Conservation (phyloP, 345 rosid species). For the Raphanus sativus region DNA sequence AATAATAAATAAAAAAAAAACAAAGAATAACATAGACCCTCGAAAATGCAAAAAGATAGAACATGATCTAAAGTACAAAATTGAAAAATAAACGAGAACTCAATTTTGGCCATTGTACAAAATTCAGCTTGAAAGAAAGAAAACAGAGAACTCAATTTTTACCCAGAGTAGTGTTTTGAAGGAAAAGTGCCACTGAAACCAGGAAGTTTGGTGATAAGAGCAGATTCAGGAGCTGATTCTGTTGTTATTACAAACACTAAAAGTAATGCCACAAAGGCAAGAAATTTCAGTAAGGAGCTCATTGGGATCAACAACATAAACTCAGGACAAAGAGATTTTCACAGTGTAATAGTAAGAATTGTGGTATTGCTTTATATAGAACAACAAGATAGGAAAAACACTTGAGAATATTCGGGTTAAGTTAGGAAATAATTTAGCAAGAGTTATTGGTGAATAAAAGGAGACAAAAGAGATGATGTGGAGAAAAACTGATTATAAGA, state of each 20-base stretch:
- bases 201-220: constrained; percentile 65
- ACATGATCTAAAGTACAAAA: not conserved
- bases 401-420: not conserved
- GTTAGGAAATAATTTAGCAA: constrained; percentile 11
- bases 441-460: constrained; percentile 16
- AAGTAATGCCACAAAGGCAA: constrained; percentile 18
- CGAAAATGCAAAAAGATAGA: not conserved
- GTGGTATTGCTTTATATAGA: constrained; percentile 11
- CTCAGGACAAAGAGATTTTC: not conserved
- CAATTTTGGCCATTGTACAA: not conserved
- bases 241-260: constrained; percentile 21
- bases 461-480: constrained; percentile 17
- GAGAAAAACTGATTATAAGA: not conserved
- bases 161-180: constrained; percentile 92
- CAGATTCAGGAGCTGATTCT: constrained; percentile 58
- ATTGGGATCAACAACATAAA: constrained; percentile 5
- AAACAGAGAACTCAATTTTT: not conserved
- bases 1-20: constrained; percentile 6
- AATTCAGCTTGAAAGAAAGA: not conserved
- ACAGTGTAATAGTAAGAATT: not conserved
- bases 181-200: constrained; percentile 66
- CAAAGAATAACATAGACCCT: not conserved
- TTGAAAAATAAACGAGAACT: not conserved
- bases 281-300: constrained; percentile 1
- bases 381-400: not conserved